phyloP scores from a whole-genome alignment of 768 basidiomycete genomes.

The Leucocoprinus sp. region DNA sequence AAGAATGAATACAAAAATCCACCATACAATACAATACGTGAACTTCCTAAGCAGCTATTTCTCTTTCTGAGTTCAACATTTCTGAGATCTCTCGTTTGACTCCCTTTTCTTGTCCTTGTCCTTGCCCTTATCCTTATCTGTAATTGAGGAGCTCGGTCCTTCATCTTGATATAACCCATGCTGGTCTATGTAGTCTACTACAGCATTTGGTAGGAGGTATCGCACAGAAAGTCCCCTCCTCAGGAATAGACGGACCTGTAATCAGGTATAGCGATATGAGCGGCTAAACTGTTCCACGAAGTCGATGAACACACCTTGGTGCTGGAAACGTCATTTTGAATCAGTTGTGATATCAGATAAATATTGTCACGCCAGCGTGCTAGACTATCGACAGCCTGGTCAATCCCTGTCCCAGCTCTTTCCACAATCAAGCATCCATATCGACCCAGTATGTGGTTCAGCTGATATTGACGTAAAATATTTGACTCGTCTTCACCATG shows the following conservation, averaged over 20 bases:
- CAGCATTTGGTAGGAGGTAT: conserved; percentile 85
- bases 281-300: background rate
- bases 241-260: conserved; percentile 59
- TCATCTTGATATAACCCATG: conserved; percentile 73
- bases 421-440: conserved; percentile 96
- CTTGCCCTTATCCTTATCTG: conserved; percentile 29
- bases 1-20: too few relatives aligned
- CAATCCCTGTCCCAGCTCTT: conserved; percentile 88
- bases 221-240: conserved; percentile 75
- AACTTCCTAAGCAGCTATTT: conserved; percentile 8
- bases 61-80: conserved; percentile 9
- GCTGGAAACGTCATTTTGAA: conserved; percentile 95
- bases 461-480: conserved; percentile 34
- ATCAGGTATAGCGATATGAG: background rate
- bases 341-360: conserved; percentile 86
- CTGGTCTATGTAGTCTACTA: conserved; percentile 92
- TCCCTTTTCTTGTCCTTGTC: conserved; percentile 22
- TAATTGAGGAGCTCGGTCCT: conserved; percentile 15
- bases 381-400: conserved; percentile 67
- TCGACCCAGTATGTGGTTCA: conserved; percentile 92
- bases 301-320: conserved; percentile 62
- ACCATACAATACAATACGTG: too few relatives aligned
- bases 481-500: conserved; percentile 4
- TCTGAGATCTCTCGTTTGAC: conserved; percentile 21
- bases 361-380: conserved; percentile 79